Evolutionary conservation across 768 basidiomycete species (phyloP).

Genomic region (Chlorophyllum brunneum): DNA sequence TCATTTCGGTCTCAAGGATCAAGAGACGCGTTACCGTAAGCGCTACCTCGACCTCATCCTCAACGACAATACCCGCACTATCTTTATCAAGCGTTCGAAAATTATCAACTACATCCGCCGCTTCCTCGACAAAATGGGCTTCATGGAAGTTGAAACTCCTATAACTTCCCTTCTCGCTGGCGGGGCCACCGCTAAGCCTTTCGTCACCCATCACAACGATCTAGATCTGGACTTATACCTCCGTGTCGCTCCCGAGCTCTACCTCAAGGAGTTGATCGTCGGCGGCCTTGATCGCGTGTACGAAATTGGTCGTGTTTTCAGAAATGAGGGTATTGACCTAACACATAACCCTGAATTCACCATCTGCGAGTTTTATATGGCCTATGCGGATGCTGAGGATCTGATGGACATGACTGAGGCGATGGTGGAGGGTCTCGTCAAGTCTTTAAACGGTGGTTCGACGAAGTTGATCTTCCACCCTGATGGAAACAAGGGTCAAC

Average conservation of each 20-base stretch:
- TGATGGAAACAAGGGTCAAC: conserved; percentile 83
- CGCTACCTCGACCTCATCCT: conserved; percentile 98
- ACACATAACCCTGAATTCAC: conserved; percentile 99
- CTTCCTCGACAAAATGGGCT: conserved; percentile 86
- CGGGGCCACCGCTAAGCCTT: conserved; percentile 98
- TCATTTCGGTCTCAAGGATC: conserved; percentile 94
- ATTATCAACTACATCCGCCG: conserved; percentile 92
- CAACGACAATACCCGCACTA: conserved; percentile 82
- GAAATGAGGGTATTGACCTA: conserved; percentile 97
- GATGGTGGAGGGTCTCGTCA: conserved; percentile 88
- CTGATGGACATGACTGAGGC: conserved; percentile 95
- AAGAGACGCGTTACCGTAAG: conserved; percentile 97
- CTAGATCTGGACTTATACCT: conserved; percentile 95
- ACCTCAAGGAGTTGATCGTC: conserved; percentile 95
- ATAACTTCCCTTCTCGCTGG: conserved; percentile 97
- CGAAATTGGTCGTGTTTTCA: conserved; percentile 97
- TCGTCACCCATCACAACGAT: conserved; percentile 98
- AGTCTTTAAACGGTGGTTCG: conserved; percentile 74
- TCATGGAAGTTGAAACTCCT: conserved; percentile 98
- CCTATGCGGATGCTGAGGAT: conserved; percentile 99
- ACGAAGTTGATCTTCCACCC: conserved; percentile 87
- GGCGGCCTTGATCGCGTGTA: conserved; percentile 97
- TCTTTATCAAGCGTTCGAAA: conserved; percentile 86
- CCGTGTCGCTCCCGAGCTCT: conserved; percentile 96
- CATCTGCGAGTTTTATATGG: conserved; percentile 99